Base-by-base conservation (phyloP, 129 eudicot species). In the Oenanthe sinensis region DNA sequence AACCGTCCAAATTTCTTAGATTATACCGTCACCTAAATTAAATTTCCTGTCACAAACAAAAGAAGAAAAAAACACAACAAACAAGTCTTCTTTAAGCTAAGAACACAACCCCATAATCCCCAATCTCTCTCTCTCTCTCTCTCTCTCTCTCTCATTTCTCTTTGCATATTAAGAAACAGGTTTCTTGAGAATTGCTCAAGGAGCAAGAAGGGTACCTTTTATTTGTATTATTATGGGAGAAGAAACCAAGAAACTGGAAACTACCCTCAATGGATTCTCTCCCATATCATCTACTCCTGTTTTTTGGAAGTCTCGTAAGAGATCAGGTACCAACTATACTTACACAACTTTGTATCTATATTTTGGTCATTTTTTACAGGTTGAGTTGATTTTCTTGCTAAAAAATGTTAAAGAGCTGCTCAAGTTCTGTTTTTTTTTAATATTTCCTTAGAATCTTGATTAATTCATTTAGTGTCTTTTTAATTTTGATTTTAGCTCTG, bases 241-340 rank as follows among this genome's bases (percentile, higher is more conserved):
- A 15, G 42, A 82, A 80, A 70, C 6, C 48, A 84, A 60, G 75
- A 79, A 71, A 47, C 44, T 83, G 75, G 88, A 77, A n/a, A 80
- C 44, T 28, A 49, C 65, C 77, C 37, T 93, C 24, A 79, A 89
- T 82, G 95, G 96, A 36, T 91, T 93, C 48, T 84, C 93, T 47
- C 89, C 95, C 19, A 82, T 87, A 13, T 82, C 93, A 79, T 82
- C 98, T 50, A 78, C 98, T 80, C 91, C 93, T 33, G 90, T 87
- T 62, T 87, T 91, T 78, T 93, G 97, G 98, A 89, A 91, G 72
- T 93, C 98, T n/a, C 86, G 98, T 52, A 88, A 79, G 85, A 87
- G 97, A 82, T 82, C 91, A 84, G 96, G 96, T 88, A 52, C 30
- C 2, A 42, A 20, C 63, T 17, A 58, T 62, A 17, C 75, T 79